Evolutionary conservation across 345 rosid genomes (phyloP).

Genomic region (Arabis alpina): DNA sequence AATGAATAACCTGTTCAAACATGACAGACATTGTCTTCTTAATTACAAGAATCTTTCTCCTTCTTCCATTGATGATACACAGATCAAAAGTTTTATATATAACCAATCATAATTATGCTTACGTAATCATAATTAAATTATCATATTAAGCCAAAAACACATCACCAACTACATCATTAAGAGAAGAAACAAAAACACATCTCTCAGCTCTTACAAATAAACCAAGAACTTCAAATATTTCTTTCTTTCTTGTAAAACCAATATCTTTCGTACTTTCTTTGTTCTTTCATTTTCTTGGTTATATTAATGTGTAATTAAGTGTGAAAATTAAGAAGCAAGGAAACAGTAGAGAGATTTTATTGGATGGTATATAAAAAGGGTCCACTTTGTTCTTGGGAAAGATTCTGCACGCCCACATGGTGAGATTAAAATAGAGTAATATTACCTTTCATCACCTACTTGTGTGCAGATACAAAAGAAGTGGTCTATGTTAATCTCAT

Average conservation of each 20-base stretch:
- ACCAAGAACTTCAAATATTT: slow-evolving; percentile 7
- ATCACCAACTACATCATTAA: slow-evolving; percentile 44
- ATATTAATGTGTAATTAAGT: background rate
- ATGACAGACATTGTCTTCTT: slow-evolving; percentile 44
- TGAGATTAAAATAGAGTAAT: slow-evolving; percentile 40
- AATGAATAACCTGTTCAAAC: slow-evolving; percentile 43
- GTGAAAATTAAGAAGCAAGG: slow-evolving; percentile 14
- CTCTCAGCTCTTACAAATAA: slow-evolving; percentile 16
- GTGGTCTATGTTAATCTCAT: slow-evolving; percentile 38
- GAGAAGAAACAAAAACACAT: slow-evolving; percentile 21
- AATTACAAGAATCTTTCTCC: slow-evolving; percentile 45
- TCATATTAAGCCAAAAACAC: slow-evolving; percentile 15
- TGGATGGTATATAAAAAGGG: slow-evolving; percentile 38
- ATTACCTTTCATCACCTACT: slow-evolving; percentile 43
- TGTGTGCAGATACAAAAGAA: slow-evolving; percentile 29
- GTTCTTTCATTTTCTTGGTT: background rate
- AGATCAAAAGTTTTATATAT: too few species aligned
- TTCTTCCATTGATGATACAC: slow-evolving; percentile 23
- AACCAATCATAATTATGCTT: background rate
- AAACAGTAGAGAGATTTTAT: slow-evolving; percentile 42
- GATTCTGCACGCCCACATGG: slow-evolving; percentile 51
- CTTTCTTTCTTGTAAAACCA: slow-evolving; percentile 30
- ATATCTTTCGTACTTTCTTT: slow-evolving; percentile 3
- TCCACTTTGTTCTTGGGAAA: slow-evolving; percentile 51
- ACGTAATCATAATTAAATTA: slow-evolving; percentile 39